phyloP scores from a whole-genome alignment of 73 alveolate species.

The Durusdinium trenchii region DNA sequence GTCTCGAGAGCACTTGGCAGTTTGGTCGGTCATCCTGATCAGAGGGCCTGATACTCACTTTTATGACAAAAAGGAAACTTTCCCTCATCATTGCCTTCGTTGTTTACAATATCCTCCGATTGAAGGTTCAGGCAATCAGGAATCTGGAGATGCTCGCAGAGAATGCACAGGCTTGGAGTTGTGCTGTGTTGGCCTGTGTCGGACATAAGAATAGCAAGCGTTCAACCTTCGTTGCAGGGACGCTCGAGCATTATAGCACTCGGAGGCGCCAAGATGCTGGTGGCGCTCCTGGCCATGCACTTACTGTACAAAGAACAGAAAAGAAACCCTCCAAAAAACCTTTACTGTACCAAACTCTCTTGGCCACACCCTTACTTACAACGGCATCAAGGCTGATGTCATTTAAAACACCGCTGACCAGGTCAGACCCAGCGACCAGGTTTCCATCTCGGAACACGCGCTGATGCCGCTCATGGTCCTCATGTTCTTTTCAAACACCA shows the following conservation, averaged over 20 bases:
- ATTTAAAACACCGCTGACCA: not conserved
- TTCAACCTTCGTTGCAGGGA: not conserved
- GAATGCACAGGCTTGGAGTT: constrained; percentile 1
- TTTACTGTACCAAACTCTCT: not conserved
- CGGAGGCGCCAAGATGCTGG: constrained; percentile 70
- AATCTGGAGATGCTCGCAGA: constrained; percentile 49
- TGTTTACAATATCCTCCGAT: no score
- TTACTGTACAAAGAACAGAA: not conserved
- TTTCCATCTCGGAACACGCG: not conserved
- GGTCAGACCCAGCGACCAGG: constrained; percentile 71
- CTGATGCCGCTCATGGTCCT: not conserved
- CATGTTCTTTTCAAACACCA: not conserved
- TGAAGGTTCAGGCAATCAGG: constrained; percentile 60
- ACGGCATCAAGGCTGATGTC: no score
- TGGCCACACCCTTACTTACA: not conserved
- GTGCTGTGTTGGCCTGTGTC: not conserved
- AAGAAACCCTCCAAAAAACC: no score
- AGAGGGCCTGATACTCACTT: constrained; percentile 7
- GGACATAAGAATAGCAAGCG: not conserved
- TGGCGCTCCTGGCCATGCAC: constrained; percentile 8
- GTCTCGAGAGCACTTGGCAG: constrained; percentile 40
- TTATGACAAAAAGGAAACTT: no score
- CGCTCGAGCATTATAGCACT: constrained; percentile 73
- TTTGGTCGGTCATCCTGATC: constrained; percentile 60
- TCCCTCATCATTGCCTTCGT: not conserved